Conservation (phyloP, 202 grass and related monocot species). For the Setaria viridis region DNA sequence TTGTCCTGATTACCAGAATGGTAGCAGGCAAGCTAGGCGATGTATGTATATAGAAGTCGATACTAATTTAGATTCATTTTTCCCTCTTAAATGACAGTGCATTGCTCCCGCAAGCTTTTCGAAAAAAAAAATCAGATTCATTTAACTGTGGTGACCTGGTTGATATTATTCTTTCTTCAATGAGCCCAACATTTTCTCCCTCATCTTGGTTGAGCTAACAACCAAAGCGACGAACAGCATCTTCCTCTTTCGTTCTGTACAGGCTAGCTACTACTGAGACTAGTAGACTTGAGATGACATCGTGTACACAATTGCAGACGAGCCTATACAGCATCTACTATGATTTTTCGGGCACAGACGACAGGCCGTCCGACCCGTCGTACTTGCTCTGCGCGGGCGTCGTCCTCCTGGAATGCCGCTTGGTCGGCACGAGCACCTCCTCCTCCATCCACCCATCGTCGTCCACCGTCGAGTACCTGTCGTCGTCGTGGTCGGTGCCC, state of each 20-base stretch:
- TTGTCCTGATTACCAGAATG: not conserved
- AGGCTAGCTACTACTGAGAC: not conserved
- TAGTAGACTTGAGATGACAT: not conserved
- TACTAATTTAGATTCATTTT: not conserved
- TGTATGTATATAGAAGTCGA: not conserved
- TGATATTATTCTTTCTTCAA: not conserved
- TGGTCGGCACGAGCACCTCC: slow-evolving; percentile 82
- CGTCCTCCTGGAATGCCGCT: slow-evolving; percentile 76
- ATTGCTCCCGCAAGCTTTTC: too few species aligned
- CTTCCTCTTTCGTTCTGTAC: not conserved
- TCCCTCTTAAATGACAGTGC: too few species aligned
- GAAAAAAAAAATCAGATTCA: too few species aligned
- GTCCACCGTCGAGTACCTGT: slow-evolving; percentile 31
- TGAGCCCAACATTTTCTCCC: not conserved
- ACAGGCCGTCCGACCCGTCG: slow-evolving; percentile 51
- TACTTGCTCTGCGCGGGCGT: slow-evolving; percentile 76
- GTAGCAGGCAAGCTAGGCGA: not conserved
- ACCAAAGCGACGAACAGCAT: not conserved
- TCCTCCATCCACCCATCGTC: slow-evolving; percentile 45
- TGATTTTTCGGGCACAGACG: slow-evolving; percentile 47
- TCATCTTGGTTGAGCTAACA: not conserved
- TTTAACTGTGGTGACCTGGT: not conserved
- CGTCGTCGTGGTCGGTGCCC: slow-evolving; percentile 32
- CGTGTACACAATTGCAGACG: not conserved
- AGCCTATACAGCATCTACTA: not conserved